Evolutionary conservation across 257 asterid species (phyloP).

Genomic region (Ballota nigra): DNA sequence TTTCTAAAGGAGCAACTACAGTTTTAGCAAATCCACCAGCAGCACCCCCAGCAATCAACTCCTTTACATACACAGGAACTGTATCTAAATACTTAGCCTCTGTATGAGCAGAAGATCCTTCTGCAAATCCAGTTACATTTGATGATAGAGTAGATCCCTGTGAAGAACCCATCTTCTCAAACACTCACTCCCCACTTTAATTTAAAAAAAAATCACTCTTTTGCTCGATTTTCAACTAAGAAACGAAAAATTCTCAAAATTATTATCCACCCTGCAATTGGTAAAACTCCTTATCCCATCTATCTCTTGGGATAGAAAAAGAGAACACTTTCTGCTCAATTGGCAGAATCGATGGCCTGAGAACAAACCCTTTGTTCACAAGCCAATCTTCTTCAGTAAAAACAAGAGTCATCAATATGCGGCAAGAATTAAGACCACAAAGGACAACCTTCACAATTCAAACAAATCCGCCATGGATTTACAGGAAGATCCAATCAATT

Average conservation of each 20-base stretch:
- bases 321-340: conserved; percentile 47
- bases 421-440: conserved; percentile 4
- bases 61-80: conserved; percentile 84
- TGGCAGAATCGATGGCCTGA: conserved; percentile 67
- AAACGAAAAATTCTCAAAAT: neutral
- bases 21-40: conserved; percentile 97
- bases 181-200: conserved; percentile 30
- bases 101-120: conserved; percentile 44
- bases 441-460: conserved; percentile 31
- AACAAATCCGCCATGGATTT: conserved; percentile 31
- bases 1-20: conserved; percentile 90
- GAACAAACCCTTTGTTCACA: conserved; percentile 81
- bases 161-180: conserved; percentile 58
- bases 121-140: conserved; percentile 62
- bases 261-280: conserved; percentile 71
- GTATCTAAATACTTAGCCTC: conserved; percentile 54
- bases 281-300: conserved; percentile 89
- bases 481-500: conserved; percentile 10
- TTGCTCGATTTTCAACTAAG: neutral
- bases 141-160: conserved; percentile 67
- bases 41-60: conserved; percentile 95
- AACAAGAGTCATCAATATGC: conserved; percentile 68
- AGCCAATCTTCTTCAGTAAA: conserved; percentile 53
- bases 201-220: neutral
- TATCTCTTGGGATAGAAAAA: conserved; percentile 57